These are phyloP conservation scores for Litsea cubeba DNA, from an alignment of 164 flowering plant species.

Conservation along the genomic window DNA sequence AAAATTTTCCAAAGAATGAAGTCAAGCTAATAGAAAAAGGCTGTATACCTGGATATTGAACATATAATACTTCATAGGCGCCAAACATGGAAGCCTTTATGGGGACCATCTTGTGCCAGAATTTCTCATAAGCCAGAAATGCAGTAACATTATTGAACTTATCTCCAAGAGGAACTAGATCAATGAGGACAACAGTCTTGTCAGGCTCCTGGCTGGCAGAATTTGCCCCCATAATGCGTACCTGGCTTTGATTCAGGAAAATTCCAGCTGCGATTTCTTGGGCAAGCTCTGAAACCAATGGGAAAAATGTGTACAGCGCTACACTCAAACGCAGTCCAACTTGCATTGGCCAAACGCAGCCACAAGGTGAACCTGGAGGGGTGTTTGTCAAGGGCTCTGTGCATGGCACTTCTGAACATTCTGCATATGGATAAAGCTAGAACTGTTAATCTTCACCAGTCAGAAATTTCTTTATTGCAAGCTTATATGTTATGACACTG, in stretches of 20 bases:
- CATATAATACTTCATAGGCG: slow-evolving; percentile 61
- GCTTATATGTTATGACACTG: not conserved
- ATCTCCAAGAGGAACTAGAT: slow-evolving; percentile 63
- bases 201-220: slow-evolving; percentile 59
- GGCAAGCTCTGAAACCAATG: slow-evolving; percentile 72
- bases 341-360: slow-evolving; percentile 73
- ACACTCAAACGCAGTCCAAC: slow-evolving; percentile 63
- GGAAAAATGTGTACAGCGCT: slow-evolving; percentile 73
- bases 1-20: not conserved
- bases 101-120: slow-evolving; percentile 54
- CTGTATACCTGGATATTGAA: slow-evolving; percentile 59
- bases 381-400: slow-evolving; percentile 64
- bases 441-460: slow-evolving; percentile 1
- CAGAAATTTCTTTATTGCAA: not conserved
- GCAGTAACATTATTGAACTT: slow-evolving; percentile 59
- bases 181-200: slow-evolving; percentile 51
- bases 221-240: slow-evolving; percentile 71
- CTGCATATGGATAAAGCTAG: slow-evolving; percentile 30
- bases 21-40: not conserved
- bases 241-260: slow-evolving; percentile 73
- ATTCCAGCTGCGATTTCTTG: slow-evolving; percentile 63
- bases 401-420: slow-evolving; percentile 53
- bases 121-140: slow-evolving; percentile 42
- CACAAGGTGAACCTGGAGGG: slow-evolving; percentile 76
- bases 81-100: slow-evolving; percentile 51